Evolutionary conservation across 352 stramenopile genomes (phyloP).

Genomic region (Phytophthora sojae): DNA sequence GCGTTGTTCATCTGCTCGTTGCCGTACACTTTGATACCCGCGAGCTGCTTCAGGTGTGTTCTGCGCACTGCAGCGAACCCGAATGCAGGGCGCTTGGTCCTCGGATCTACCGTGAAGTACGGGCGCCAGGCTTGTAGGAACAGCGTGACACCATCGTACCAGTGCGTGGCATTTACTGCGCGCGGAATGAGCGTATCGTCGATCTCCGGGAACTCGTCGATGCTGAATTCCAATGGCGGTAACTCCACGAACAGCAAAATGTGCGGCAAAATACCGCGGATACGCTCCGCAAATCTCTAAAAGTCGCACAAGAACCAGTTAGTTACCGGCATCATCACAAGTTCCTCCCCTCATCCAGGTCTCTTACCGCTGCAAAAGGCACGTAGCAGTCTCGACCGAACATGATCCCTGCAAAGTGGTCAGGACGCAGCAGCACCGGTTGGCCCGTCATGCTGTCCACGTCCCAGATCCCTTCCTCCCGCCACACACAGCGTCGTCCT

Average conservation of each 20-base stretch:
- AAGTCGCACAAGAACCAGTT: conserved; percentile 8
- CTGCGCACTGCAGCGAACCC: conserved; percentile 60
- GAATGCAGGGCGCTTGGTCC: conserved; percentile 72
- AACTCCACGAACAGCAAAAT: conserved; percentile 85
- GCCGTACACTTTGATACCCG: conserved; percentile 63
- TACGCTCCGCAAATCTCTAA: conserved; percentile 60
- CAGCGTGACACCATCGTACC: conserved; percentile 92
- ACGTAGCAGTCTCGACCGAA: conserved; percentile 88
- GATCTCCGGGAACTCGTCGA: conserved; percentile 75
- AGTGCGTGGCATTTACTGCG: conserved; percentile 90
- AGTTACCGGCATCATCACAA: neutral
- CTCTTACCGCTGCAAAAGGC: conserved; percentile 70
- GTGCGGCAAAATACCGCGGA: conserved; percentile 67
- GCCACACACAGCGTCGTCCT: conserved; percentile 78
- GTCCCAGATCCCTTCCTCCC: conserved; percentile 83
- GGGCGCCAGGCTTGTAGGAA: conserved; percentile 76
- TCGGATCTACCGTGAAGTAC: conserved; percentile 80
- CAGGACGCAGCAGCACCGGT: conserved; percentile 59
- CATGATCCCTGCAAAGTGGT: conserved; percentile 77
- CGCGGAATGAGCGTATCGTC: conserved; percentile 56
- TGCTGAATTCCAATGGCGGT: conserved; percentile 77
- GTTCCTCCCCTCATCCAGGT: neutral
- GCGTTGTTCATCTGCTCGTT: conserved; percentile 57
- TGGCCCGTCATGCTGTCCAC: conserved; percentile 46
- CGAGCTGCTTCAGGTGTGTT: conserved; percentile 68